Percentiles rank a stretch among this genome's conserved stretches.
Conservation (phyloP, 2,329 filamentous ascomycete genomes). For the Niveomyces coronatus region DNA sequence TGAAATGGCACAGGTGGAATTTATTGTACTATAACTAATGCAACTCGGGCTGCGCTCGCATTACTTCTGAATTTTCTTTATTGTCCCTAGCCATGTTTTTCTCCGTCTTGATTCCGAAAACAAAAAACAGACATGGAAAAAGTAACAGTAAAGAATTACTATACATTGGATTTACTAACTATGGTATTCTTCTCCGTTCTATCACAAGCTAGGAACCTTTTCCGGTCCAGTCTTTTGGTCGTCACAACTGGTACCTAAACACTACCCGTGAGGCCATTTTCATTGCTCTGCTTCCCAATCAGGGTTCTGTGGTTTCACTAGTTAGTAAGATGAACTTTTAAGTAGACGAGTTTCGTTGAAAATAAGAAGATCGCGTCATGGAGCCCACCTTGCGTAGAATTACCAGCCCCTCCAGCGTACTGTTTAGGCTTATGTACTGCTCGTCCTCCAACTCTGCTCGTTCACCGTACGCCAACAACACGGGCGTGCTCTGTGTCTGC, state of each 20-base stretch:
- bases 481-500: constrained; percentile 99
- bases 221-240: no score
- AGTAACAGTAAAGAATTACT: not conserved
- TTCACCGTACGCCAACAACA: constrained; percentile 88
- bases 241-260: not conserved
- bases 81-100: no score
- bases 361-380: no score
- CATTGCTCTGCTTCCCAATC: constrained; percentile 31
- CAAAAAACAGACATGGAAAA: not conserved
- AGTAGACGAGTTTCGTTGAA: not conserved
- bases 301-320: constrained; percentile 22
- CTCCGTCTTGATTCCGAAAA: not conserved
- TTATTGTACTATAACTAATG: no score
- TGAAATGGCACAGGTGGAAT: no score
- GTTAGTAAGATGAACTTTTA: not conserved
- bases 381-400: constrained; percentile 91
- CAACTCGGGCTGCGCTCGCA: no score
- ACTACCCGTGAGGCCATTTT: no score
- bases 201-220: not conserved
- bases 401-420: constrained; percentile 85
- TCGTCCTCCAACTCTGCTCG: constrained; percentile 95
- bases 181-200: not conserved
- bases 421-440: constrained; percentile 87
- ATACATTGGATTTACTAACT: not conserved
- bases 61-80: no score